phyloP scores from a whole-genome alignment of 2,329 filamentous ascomycete species.

The Trichoderma breve region DNA sequence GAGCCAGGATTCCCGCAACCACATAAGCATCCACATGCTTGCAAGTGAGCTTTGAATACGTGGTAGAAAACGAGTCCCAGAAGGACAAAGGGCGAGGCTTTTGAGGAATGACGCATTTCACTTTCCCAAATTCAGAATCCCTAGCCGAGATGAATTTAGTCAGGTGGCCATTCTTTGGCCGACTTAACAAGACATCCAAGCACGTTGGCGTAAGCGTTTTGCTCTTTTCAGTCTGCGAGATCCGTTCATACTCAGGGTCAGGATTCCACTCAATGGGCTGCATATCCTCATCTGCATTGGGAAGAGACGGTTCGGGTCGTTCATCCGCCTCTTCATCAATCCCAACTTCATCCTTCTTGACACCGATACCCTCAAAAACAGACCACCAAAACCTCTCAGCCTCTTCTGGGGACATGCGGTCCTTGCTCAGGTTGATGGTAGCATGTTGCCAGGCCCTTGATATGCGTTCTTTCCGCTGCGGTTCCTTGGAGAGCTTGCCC shows the following conservation, averaged over 20 bases:
- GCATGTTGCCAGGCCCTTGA: constrained; percentile 7
- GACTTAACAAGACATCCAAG: constrained; percentile 3
- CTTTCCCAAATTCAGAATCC: background rate
- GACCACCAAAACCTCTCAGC: constrained; percentile 9
- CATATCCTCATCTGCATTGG: background rate
- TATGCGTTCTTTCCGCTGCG: background rate
- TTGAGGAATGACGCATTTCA: background rate
- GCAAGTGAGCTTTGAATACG: background rate
- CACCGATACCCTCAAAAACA: background rate
- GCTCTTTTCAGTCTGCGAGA: background rate
- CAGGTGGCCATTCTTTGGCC: background rate
- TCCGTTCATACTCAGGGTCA: background rate
- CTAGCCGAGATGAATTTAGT: background rate
- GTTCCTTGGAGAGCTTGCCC: background rate
- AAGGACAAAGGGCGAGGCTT: background rate
- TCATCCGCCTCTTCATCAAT: background rate
- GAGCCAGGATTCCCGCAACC: background rate
- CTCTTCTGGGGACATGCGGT: constrained; percentile 14
- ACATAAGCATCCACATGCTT: background rate
- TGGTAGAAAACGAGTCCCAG: background rate
- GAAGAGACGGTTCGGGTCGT: background rate
- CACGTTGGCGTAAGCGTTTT: background rate
- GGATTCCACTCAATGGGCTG: constrained; percentile 17
- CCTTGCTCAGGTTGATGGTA: background rate
- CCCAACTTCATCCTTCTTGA: background rate